Conservation (phyloP, 1,284 basidiomycete species). For the Papiliotrema fonsecae region DNA sequence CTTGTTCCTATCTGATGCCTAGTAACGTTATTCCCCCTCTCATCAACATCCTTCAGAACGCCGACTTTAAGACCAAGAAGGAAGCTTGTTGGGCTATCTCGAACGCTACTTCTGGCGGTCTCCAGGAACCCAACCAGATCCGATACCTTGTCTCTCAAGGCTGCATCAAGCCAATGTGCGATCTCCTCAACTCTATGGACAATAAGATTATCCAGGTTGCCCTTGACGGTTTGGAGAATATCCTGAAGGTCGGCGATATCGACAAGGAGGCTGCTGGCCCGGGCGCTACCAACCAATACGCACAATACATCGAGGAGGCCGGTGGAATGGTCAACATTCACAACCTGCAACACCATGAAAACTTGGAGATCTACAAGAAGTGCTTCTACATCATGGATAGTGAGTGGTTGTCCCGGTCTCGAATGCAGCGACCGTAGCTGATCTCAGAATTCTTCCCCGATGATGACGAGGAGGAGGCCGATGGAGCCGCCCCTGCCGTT, state of each 20-base stretch:
- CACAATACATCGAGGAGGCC: constrained; percentile 91
- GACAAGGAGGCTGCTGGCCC: constrained; percentile 83
- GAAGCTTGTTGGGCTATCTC: constrained; percentile 99
- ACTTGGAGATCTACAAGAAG: constrained; percentile 98
- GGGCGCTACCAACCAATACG: constrained; percentile 87
- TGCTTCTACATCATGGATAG: constrained; percentile 99
- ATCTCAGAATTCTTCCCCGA: constrained; percentile 44
- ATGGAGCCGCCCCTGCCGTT: constrained; percentile 70
- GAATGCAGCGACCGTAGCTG: neutral
- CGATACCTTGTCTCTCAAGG: constrained; percentile 97
- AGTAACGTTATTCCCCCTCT: constrained; percentile 88
- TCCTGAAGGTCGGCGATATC: constrained; percentile 95
- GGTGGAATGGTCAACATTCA: constrained; percentile 99
- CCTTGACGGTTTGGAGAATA: constrained; percentile 98
- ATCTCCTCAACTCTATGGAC: constrained; percentile 94
- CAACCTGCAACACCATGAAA: constrained; percentile 99
- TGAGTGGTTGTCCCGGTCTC: constrained; percentile 19
- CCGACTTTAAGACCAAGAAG: constrained; percentile 99
- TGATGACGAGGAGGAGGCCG: constrained; percentile 53
- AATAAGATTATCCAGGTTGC: constrained; percentile 96
- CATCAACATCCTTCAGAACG: constrained; percentile 95
- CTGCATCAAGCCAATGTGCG: constrained; percentile 97
- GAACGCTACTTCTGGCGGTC: constrained; percentile 95
- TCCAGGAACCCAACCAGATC: constrained; percentile 95
- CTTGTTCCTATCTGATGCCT: constrained; percentile 8